A percentile compares a stretch with the other conserved stretches of the same genome.
phyloP scores from a whole-genome alignment of 257 asterid species.

The Solanum verrucosum region DNA sequence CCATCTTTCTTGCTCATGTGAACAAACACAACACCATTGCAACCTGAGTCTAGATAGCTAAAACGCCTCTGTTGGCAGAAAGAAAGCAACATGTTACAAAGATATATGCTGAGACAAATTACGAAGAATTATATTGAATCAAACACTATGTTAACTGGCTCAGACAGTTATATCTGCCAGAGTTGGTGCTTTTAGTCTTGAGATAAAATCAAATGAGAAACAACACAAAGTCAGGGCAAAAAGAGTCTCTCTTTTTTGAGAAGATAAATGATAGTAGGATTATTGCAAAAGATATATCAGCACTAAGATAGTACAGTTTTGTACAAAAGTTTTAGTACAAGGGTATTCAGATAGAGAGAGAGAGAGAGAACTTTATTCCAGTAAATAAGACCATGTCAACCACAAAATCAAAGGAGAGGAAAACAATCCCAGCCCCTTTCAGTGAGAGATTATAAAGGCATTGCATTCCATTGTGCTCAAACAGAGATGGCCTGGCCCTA shows the following conservation, averaged over 20 bases:
- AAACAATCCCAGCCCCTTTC: background rate
- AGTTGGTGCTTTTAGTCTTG: background rate
- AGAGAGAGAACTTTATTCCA: background rate
- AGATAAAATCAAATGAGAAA: background rate
- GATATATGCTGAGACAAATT: background rate
- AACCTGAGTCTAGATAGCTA: conserved; percentile 74
- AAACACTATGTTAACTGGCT: background rate
- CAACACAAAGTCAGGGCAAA: background rate
- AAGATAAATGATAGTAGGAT: background rate
- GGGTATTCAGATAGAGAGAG: background rate
- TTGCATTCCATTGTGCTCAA: background rate
- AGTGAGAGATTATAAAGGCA: background rate
- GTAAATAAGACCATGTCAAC: background rate
- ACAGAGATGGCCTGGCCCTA: background rate
- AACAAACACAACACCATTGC: conserved; percentile 83
- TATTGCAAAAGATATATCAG: background rate
- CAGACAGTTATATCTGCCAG: background rate
- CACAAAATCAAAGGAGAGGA: background rate
- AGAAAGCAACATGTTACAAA: background rate
- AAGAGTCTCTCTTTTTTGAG: background rate
- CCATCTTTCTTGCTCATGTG: conserved; percentile 85
- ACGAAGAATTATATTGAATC: background rate
- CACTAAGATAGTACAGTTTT: background rate
- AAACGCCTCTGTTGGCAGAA: conserved; percentile 61
- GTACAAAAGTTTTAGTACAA: background rate